Conservation (phyloP, 169 alveolate genomes). For the Theileria annulata region DNA sequence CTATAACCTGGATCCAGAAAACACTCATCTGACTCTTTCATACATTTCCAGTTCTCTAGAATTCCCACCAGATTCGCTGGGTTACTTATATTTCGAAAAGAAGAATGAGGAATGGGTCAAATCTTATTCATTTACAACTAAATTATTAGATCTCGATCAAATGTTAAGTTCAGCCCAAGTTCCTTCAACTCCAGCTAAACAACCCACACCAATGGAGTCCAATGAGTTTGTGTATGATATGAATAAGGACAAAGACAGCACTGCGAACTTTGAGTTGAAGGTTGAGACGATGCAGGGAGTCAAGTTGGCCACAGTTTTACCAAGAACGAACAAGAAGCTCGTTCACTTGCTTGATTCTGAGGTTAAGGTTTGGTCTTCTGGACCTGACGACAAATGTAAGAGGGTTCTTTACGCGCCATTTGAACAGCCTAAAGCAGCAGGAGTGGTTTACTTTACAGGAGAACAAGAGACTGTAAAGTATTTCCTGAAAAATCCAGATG, state of each 20-base stretch:
- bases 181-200: neutral
- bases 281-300: neutral
- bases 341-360: neutral
- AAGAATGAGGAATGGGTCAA: neutral
- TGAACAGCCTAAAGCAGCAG: neutral
- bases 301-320: neutral
- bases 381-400: neutral
- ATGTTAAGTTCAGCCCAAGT: neutral
- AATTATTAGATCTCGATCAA: neutral
- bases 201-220: neutral
- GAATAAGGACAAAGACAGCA: neutral
- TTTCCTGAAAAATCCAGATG: neutral
- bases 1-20: neutral
- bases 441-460: neutral
- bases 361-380: neutral
- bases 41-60: neutral
- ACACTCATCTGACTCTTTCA: neutral
- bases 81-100: neutral
- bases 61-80: neutral
- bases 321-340: neutral
- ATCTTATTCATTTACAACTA: slow-evolving; percentile 18
- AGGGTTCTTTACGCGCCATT: neutral
- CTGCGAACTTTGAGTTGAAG: neutral
- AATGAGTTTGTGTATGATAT: neutral
- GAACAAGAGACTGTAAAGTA: neutral